Base-by-base conservation (phyloP, 257 asterid species). In the Agastache rugosa region DNA sequence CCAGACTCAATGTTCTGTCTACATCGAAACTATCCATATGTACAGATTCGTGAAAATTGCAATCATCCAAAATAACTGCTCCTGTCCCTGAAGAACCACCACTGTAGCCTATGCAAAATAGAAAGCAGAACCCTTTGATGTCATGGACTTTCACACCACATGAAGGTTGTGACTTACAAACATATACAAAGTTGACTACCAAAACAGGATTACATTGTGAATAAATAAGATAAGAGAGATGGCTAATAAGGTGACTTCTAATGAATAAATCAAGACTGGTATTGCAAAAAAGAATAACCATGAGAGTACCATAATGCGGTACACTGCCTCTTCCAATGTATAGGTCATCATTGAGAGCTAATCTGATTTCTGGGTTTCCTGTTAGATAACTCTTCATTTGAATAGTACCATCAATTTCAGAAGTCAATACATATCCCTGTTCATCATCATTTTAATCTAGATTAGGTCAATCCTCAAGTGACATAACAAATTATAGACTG, bases 351-450 rank as follows among this genome's bases (percentile, higher is more conserved):
- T 90, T 92, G 72, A 95, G 96, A 77, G 98, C 99, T 85, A 95
- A 83, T 86, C 85, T 87, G 87, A 95, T 92, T 87, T 95, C 98
- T 75, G 98, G 99, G 81, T 95, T 95, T 73, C 98, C 99, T 45
- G 97, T 87, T 66, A 95, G 90, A 83, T 90, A 92, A 81, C 99
- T 95, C 96, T 95, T 95, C 99, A 95, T 95, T 92, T 95, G 99
- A 76, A 95, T 95, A 71, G 99, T 92, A 53, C 99, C 99, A 81
- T 95, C 99, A 80, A 95, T 95, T 85, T 95, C 99, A 74, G 98
- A 95, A 77, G 99, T 95, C 89, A 91, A 87, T 78, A 95, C 91
- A 82, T 92, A 95, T 74, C 92, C 92, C 92, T 87, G 89, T 76
- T 79, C 69, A 63, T 41, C 51, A 81, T 50, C 64, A 63, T 37